A percentile compares a stretch with the other conserved stretches of the same genome.
phyloP scores from a whole-genome alignment of 2,329 filamentous ascomycete species.

The Trichophyton verrucosum region DNA sequence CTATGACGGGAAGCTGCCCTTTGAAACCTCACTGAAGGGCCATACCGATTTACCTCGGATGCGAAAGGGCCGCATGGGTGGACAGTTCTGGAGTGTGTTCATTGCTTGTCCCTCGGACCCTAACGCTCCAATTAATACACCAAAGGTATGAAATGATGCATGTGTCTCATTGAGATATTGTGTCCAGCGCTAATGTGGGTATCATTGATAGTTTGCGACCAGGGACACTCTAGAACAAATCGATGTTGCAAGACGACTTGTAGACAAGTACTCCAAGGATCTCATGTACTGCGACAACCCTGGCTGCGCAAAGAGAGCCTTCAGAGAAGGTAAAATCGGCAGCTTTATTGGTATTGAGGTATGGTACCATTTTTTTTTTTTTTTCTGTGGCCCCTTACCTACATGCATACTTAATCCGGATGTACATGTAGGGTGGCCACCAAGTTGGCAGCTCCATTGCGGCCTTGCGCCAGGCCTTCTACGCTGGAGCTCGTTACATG shows the following conservation, averaged over 20 bases:
- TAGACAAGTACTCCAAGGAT: constrained; percentile 15
- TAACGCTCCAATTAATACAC: constrained; percentile 12
- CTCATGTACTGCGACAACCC: constrained; percentile 17
- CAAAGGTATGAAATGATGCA: constrained; percentile 11
- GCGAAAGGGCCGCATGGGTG: constrained; percentile 19
- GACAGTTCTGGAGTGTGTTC: constrained; percentile 24
- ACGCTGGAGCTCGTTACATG: constrained; percentile 18
- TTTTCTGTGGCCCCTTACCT: background rate
- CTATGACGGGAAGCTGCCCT: constrained; percentile 16
- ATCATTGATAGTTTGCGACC: constrained; percentile 11
- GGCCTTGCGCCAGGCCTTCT: constrained; percentile 11
- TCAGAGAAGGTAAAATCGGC: constrained; percentile 14
- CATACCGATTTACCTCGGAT: constrained; percentile 21
- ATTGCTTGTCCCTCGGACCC: constrained; percentile 16
- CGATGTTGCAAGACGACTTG: constrained; percentile 18
- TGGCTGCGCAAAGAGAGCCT: constrained; percentile 16
- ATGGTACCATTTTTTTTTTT: background rate
- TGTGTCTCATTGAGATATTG: background rate
- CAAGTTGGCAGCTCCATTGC: constrained; percentile 19
- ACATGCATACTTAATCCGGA: background rate
- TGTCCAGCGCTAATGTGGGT: background rate
- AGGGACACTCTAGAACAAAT: constrained; percentile 22
- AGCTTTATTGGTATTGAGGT: constrained; percentile 20
- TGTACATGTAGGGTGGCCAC: constrained; percentile 16
- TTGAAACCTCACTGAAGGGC: constrained; percentile 13